Evolutionary conservation across 2,329 filamentous ascomycete species (phyloP).

Genomic region (Fusarium protoensiforme): DNA sequence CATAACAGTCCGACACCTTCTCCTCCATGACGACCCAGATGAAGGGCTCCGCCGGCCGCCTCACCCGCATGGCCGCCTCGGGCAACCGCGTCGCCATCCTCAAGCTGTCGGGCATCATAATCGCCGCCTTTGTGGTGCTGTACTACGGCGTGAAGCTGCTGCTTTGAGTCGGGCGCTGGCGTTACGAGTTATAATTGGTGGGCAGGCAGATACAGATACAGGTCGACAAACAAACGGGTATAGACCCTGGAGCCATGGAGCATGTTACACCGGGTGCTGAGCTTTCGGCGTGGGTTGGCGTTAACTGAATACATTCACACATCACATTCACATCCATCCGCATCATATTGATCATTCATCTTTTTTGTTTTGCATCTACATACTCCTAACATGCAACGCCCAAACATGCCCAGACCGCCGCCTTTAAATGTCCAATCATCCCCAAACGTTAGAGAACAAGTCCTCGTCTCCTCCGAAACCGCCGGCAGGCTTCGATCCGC

Average conservation of each 20-base stretch:
- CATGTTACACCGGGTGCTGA: conserved; percentile 6
- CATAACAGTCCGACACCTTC: conserved; percentile 87
- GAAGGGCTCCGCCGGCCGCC: conserved; percentile 82
- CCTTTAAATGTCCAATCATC: conserved; percentile 58
- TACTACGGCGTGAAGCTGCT: conserved; percentile 78
- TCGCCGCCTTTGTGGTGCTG: conserved; percentile 76
- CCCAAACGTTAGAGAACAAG: conserved; percentile 96
- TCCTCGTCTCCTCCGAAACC: conserved; percentile 80
- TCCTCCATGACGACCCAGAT: conserved; percentile 85
- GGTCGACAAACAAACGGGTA: not conserved
- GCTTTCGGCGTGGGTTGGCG: conserved; percentile 32
- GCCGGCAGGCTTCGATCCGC: conserved; percentile 62
- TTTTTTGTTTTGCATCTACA: conserved; percentile 45
- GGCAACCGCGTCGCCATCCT: conserved; percentile 93
- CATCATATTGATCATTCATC: conserved; percentile 28
- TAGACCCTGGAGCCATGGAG: not conserved
- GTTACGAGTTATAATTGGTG: not conserved
- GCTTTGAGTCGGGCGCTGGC: conserved; percentile 54
- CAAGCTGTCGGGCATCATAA: conserved; percentile 86
- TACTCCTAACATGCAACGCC: conserved; percentile 49
- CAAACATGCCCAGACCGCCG: conserved; percentile 42
- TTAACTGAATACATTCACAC: conserved; percentile 35
- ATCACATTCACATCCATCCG: not conserved
- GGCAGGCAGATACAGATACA: not conserved
- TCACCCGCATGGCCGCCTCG: conserved; percentile 89